phyloP scores from a whole-genome alignment of 768 basidiomycete species.

The Phallus indusiatus region DNA sequence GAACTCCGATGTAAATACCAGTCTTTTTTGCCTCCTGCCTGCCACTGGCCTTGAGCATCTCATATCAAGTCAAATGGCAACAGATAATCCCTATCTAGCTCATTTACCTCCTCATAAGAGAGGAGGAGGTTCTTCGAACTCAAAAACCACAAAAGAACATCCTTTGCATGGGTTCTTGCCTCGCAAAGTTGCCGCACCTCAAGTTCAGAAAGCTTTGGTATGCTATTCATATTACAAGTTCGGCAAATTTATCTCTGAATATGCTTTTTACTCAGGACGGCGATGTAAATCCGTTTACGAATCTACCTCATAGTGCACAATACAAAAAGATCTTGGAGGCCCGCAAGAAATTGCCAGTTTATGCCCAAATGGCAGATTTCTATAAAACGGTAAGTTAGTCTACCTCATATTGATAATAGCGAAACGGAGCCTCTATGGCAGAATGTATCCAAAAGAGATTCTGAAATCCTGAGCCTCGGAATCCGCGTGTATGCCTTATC shows the following conservation, averaged over 20 bases:
- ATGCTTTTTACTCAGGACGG: constrained; percentile 42
- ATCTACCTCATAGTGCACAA: constrained; percentile 58
- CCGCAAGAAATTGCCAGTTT: constrained; percentile 88
- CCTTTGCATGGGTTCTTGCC: constrained; percentile 71
- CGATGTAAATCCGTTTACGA: constrained; percentile 84
- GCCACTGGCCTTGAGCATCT: too few relatives aligned
- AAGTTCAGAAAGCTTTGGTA: constrained; percentile 67
- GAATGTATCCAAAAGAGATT: background rate
- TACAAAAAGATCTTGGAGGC: constrained; percentile 82
- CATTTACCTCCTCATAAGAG: constrained; percentile 36
- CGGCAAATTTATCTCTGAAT: background rate
- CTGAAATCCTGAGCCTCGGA: too few relatives aligned
- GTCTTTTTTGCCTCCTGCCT: too few relatives aligned
- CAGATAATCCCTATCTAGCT: constrained; percentile 48
- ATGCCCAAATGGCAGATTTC: constrained; percentile 87
- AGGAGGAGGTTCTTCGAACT: constrained; percentile 17
- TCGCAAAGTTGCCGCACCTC: constrained; percentile 51
- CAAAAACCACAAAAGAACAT: constrained; percentile 27
- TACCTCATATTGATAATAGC: background rate
- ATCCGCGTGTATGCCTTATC: too few relatives aligned
- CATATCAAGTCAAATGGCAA: constrained; percentile 1
- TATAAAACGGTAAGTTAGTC: constrained; percentile 63
- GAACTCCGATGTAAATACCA: too few relatives aligned
- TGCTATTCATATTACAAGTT: constrained; percentile 16
- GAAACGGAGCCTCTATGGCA: constrained; percentile 1